These are phyloP conservation scores for Tylopilus felleus DNA, from an alignment of 768 basidiomycete species.

Conservation along the genomic window DNA sequence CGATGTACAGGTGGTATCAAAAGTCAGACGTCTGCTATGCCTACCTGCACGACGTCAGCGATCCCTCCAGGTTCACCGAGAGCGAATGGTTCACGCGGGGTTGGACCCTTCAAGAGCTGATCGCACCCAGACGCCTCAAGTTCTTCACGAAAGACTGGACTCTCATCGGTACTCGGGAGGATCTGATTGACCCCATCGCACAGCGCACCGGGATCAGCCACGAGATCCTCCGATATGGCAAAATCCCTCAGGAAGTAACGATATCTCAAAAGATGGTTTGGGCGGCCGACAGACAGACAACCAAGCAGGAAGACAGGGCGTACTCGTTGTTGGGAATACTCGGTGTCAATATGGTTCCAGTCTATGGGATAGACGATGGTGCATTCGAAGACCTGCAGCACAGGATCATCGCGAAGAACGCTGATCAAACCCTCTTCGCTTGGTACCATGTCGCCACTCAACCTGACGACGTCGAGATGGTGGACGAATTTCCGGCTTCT, in stretches of 20 bases:
- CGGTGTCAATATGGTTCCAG: conserved; percentile 14
- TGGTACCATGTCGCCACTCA: conserved; percentile 16
- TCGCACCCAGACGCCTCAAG: conserved; percentile 25
- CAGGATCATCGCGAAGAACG: conserved; percentile 16
- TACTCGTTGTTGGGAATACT: conserved; percentile 32
- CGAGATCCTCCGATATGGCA: conserved; percentile 12
- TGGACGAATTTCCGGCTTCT: background rate
- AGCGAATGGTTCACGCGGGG: conserved; percentile 33
- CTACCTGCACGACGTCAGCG: conserved; percentile 26
- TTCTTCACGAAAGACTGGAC: conserved; percentile 30
- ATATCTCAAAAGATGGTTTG: conserved; percentile 29
- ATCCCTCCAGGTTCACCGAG: conserved; percentile 10
- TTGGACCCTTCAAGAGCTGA: conserved; percentile 31
- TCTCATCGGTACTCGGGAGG: conserved; percentile 13
- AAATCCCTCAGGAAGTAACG: conserved; percentile 9
- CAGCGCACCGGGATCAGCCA: conserved; percentile 14
- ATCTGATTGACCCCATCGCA: conserved; percentile 12
- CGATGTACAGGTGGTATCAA: conserved; percentile 35
- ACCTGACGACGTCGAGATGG: conserved; percentile 13
- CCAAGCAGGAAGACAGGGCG: conserved; percentile 26
- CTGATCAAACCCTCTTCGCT: conserved; percentile 28
- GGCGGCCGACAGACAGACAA: conserved; percentile 25
- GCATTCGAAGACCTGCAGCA: conserved; percentile 28
- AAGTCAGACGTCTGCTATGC: conserved; percentile 25
- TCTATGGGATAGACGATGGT: conserved; percentile 25